Evolutionary conservation across 768 basidiomycete genomes (phyloP), one percentile per base, ranked within the genome.

Genomic region (Collybiopsis luxurians): DNA sequence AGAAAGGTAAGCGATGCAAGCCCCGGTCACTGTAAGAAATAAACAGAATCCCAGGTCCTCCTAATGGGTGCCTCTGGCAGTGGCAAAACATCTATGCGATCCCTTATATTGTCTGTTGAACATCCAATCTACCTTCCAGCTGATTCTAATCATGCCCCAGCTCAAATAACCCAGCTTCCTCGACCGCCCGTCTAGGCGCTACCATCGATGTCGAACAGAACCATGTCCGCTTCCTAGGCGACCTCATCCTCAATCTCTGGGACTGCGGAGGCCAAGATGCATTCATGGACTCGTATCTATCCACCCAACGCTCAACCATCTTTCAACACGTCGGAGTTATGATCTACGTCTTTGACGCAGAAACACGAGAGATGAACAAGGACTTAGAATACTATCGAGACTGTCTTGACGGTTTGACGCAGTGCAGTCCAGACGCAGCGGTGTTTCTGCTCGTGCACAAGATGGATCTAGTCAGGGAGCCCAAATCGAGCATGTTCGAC

Each of bases 171-270:
- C 91, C 93, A 26, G 95, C 97, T 1, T 90, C 91, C 36, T 79
- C 95, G 58, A 98, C 96, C 2, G 80, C 90, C 48, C 84, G 95
- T 17, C 81, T 99, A 28, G 95, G 95, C 26, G 95, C 96, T 17
- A 99, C 97, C 9, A 96, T 98, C 61, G 96, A 98, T 69, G 95
- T 98, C 59, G 96, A 98, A 69, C 92, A 95, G 69, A 96, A 95
- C 64, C 93, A 97, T 68, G 94, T 98, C 60, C 89, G 95, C 42
- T 98, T 99, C 71, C 85, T 99, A 13, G 95, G 95, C 13, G 93
- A 96, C 67, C 86, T 98, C 64, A 90, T 94, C 60, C 85, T 99
- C 70, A 96, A 96, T 68, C 80, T 98, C 4, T 98, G 96, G 96
- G 97, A 99, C 73, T 98, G 97, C 63, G 97, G 96, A 42, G 97